Evolutionary conservation across 345 rosid genomes (phyloP).

Genomic region (Salix dunnii): DNA sequence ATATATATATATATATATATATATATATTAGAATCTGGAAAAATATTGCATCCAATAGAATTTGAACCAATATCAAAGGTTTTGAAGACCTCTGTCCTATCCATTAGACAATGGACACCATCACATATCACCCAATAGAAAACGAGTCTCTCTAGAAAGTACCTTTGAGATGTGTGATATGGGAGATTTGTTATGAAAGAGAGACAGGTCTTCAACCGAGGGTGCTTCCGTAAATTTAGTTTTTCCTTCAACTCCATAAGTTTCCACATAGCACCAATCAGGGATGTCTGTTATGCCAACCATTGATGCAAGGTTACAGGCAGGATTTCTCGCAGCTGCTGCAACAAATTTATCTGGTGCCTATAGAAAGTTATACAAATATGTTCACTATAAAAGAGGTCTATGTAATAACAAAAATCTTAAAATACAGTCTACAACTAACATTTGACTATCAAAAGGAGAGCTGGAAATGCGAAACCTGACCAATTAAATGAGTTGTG

Average conservation of each 20-base stretch:
- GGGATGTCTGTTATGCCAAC: slow-evolving; percentile 81
- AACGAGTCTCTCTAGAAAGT: slow-evolving; percentile 2
- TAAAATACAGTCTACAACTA: background rate
- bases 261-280: slow-evolving; percentile 79
- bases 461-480: slow-evolving; percentile 42
- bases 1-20: too few relatives aligned
- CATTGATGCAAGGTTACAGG: slow-evolving; percentile 75
- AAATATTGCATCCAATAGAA: too few relatives aligned
- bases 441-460: background rate
- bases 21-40: too few relatives aligned
- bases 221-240: slow-evolving; percentile 69
- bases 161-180: slow-evolving; percentile 83
- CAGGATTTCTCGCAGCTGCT: slow-evolving; percentile 87
- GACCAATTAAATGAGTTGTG: slow-evolving; percentile 90
- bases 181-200: slow-evolving; percentile 72
- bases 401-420: background rate
- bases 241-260: slow-evolving; percentile 60
- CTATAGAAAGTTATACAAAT: slow-evolving; percentile 27
- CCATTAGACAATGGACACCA: too few relatives aligned
- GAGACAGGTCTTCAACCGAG: slow-evolving; percentile 57
- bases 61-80: too few relatives aligned
- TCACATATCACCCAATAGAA: background rate
- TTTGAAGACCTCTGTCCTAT: too few relatives aligned
- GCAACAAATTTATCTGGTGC: slow-evolving; percentile 84
- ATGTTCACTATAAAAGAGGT: background rate